Evolutionary conservation across 2,329 filamentous ascomycete species (phyloP).

Genomic region (Pestalotiopsis fici): DNA sequence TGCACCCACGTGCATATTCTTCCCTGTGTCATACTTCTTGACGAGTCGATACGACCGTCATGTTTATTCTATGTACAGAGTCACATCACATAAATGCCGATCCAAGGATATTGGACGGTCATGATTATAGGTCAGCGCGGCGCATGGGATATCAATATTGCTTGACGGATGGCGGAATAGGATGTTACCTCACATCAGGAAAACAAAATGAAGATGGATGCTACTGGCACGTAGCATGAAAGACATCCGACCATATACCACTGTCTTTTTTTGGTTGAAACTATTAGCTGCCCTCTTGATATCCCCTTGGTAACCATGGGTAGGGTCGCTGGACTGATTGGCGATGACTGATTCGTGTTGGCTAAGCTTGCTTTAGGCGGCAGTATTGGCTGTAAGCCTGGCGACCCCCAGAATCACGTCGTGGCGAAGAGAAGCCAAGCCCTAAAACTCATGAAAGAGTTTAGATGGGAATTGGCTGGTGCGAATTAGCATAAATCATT

Average conservation of each 20-base stretch:
- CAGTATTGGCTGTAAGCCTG: not conserved
- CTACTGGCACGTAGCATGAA: not conserved
- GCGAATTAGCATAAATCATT: not conserved
- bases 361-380: too few species aligned
- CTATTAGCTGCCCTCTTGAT: too few species aligned
- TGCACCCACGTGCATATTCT: conserved; percentile 7
- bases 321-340: too few species aligned
- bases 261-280: not conserved
- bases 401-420: not conserved
- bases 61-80: not conserved
- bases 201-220: not conserved
- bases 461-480: not conserved
- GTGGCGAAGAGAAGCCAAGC: not conserved
- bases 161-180: not conserved
- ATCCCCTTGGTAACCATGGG: too few species aligned
- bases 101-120: not conserved
- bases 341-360: too few species aligned
- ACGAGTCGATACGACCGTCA: not conserved
- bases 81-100: not conserved
- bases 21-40: conserved; percentile 5
- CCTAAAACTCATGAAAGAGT: not conserved
- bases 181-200: not conserved
- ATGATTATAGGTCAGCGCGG: conserved; percentile 2
- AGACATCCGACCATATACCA: not conserved
- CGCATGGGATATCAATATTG: not conserved